These are phyloP conservation scores for Ambrosia trifida DNA, from an alignment of 129 eudicot genomes.

Conservation along the genomic window DNA sequence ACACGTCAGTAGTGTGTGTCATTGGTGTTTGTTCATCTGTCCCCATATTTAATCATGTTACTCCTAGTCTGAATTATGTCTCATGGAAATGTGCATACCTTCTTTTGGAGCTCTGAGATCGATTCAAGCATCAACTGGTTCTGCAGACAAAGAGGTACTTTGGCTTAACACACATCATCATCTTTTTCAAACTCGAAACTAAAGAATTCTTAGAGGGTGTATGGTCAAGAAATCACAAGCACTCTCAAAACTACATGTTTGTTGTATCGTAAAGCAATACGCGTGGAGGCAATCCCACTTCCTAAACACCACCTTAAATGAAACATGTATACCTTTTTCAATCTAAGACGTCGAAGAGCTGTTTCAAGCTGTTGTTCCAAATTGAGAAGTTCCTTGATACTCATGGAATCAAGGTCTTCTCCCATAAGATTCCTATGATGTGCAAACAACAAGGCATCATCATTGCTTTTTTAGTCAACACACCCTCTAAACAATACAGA, in stretches of 20 bases:
- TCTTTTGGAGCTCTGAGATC: slow-evolving; percentile 72
- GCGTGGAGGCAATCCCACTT: too few species aligned
- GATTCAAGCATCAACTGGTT: slow-evolving; percentile 80
- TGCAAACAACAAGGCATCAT: background rate
- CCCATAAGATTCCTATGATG: slow-evolving; percentile 68
- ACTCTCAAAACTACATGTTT: background rate
- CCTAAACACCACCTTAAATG: background rate
- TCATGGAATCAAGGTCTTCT: slow-evolving; percentile 68
- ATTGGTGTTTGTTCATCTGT: too few species aligned
- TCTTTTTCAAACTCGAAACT: background rate
- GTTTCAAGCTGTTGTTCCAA: slow-evolving; percentile 80
- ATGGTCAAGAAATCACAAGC: background rate
- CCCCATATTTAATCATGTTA: too few species aligned
- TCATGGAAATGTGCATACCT: slow-evolving; percentile 42
- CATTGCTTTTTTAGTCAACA: slow-evolving; percentile 12
- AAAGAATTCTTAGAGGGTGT: background rate
- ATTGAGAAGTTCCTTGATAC: slow-evolving; percentile 77
- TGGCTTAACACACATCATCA: background rate
- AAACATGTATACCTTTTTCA: slow-evolving; percentile 55
- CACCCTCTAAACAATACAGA: too few species aligned
- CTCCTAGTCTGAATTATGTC: background rate
- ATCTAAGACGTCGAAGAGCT: slow-evolving; percentile 67
- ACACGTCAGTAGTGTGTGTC: too few species aligned
- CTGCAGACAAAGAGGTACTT: slow-evolving; percentile 48
- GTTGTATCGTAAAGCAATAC: too few species aligned